These are phyloP conservation scores for Massariosphaeria phaeospora DNA, from an alignment of 495 filamentous ascomycete species.

Conservation along the genomic window DNA sequence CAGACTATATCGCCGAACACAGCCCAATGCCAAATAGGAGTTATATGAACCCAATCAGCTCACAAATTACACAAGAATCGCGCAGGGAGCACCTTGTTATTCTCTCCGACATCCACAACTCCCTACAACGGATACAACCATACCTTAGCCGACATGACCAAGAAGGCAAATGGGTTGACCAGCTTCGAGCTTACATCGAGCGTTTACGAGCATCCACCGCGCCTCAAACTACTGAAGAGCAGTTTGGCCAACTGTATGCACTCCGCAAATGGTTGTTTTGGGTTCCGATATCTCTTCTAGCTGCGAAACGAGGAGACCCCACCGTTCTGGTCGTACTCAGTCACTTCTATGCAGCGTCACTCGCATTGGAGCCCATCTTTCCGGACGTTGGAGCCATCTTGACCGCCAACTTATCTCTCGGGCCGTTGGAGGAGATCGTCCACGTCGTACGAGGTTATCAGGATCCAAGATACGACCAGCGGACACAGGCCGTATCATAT, in stretches of 20 bases:
- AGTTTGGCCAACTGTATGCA: constrained; percentile 81
- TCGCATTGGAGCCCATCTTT: constrained; percentile 84
- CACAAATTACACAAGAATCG: constrained; percentile 50
- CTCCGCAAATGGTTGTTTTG: constrained; percentile 92
- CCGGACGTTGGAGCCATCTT: constrained; percentile 83
- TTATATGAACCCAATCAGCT: constrained; percentile 53
- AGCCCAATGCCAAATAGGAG: constrained; percentile 53
- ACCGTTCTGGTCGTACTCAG: constrained; percentile 76
- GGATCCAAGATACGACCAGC: constrained; percentile 29
- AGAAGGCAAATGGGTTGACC: constrained; percentile 66
- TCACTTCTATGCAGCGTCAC: constrained; percentile 83
- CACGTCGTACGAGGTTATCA: constrained; percentile 37
- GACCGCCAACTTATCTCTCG: constrained; percentile 36
- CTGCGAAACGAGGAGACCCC: constrained; percentile 53
- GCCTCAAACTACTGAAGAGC: constrained; percentile 66
- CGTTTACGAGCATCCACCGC: constrained; percentile 69
- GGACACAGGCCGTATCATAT: constrained; percentile 30
- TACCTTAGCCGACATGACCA: constrained; percentile 68
- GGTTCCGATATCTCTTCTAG: constrained; percentile 69
- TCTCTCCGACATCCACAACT: constrained; percentile 59
- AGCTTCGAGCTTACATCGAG: constrained; percentile 77
- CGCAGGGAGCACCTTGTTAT: constrained; percentile 66
- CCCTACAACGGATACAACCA: constrained; percentile 65
- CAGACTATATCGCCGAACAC: constrained; percentile 74
- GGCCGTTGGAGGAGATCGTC: constrained; percentile 41